Evolutionary conservation across 768 basidiomycete species (phyloP), one percentile per base, ranked within the genome.

Genomic region (Lactifluus pinguis): DNA sequence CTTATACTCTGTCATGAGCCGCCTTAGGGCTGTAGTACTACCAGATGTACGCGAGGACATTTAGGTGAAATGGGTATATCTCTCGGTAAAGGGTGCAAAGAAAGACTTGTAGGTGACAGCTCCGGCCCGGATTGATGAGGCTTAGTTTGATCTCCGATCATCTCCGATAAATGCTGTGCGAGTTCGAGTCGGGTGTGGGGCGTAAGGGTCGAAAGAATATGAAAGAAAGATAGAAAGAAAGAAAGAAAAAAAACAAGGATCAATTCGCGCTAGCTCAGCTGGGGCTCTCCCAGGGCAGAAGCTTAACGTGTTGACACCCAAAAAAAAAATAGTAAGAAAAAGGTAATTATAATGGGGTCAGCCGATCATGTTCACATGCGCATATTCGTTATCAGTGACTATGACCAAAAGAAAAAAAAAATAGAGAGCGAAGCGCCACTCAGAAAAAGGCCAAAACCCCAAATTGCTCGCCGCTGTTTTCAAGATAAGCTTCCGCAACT

Each of bases 1-100:
- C 72, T 85, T 89, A 78, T 92, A 92, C 69, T 97, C 93, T 2
- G 88, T 93, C 94, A 95, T 95, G 55, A 95, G 77, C 48, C 93
- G 80, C 63, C 89, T 81, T 49, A 91, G 76, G 10, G 93, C 93
- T 6, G 91, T 94, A 38, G 85, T 74, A 65, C 74, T 84, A 55
- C 71, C 77, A 11, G 82, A 77, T 44, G 73, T 71, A 70, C 84
- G 79, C 62, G 80, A 71, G 70, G 76, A 78, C 85, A 84, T 85
- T 53, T 29, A 32, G 2, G 11, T n/a, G 49, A 3, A 3, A 25
- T 25, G 25, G 25, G 25, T 25, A 25, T n/a, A n/a, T n/a, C n/a
- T 25, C 25, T 25, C 25, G 25, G 25, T 25, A 25, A 25, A 2
- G 25, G 15, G 41, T 42, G 15, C 41, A 42, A 42, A 6, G 41